Evolutionary conservation across 768 basidiomycete species (phyloP).

Genomic region (Hydnomerulius pinastri): DNA sequence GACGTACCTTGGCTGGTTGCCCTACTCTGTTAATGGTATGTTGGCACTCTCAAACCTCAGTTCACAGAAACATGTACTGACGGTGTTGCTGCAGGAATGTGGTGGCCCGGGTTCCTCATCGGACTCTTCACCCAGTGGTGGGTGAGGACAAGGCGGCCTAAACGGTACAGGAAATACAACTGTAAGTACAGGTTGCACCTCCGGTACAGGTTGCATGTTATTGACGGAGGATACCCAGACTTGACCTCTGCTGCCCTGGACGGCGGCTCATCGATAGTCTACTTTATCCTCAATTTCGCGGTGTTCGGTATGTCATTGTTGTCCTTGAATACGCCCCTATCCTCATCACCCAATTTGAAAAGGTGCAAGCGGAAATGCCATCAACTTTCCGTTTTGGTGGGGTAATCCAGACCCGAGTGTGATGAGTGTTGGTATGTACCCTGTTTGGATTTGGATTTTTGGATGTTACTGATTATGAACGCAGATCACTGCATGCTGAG

Average conservation of each 20-base stretch:
- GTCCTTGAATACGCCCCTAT: conserved; percentile 26
- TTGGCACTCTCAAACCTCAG: background rate
- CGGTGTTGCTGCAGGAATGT: conserved; percentile 25
- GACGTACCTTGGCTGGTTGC: conserved; percentile 28
- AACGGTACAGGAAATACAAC: conserved; percentile 49
- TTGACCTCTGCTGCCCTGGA: conserved; percentile 51
- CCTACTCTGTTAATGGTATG: conserved; percentile 26
- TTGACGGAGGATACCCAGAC: conserved; percentile 22
- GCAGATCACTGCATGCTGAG: conserved; percentile 8
- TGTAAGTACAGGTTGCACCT: background rate
- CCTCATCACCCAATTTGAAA: conserved; percentile 15
- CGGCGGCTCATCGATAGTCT: conserved; percentile 49
- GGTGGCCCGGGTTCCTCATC: conserved; percentile 55
- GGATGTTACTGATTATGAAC: background rate
- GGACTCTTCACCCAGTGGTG: conserved; percentile 52
- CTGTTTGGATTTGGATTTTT: background rate
- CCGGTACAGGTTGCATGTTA: background rate
- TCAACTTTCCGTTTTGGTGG: conserved; percentile 51
- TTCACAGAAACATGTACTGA: background rate
- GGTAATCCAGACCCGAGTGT: conserved; percentile 26
- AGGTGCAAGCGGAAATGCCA: conserved; percentile 44
- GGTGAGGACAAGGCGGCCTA: conserved; percentile 43
- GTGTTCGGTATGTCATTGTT: conserved; percentile 24
- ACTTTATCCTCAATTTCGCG: conserved; percentile 47
- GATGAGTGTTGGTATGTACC: conserved; percentile 13